Evolutionary conservation across 1,139 yeast species (phyloP).

Genomic region (Diutina pseudorugosa): DNA sequence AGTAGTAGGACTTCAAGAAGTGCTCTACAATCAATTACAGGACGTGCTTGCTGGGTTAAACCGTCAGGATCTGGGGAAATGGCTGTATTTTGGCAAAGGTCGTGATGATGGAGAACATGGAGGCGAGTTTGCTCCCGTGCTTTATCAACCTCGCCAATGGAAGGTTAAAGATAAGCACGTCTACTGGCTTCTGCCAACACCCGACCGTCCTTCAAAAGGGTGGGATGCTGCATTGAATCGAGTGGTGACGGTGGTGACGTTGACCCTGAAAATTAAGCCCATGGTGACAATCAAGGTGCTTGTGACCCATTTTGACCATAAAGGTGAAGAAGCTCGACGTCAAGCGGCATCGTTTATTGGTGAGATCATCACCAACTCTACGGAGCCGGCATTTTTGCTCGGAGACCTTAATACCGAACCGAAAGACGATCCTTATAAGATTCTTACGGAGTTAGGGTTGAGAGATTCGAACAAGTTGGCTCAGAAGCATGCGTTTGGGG

Average conservation of each 20-base stretch:
- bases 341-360: slow-evolving; percentile 4
- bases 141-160: slow-evolving; percentile 26
- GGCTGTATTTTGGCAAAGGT: slow-evolving; percentile 37
- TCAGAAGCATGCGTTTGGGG: slow-evolving; percentile 10
- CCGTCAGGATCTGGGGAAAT: slow-evolving; percentile 15
- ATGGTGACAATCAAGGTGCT: slow-evolving; percentile 30
- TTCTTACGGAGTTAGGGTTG: slow-evolving; percentile 10
- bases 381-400: slow-evolving; percentile 18
- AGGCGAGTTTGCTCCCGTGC: slow-evolving; percentile 37
- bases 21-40: slow-evolving; percentile 34
- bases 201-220: slow-evolving; percentile 35
- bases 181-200: slow-evolving; percentile 36
- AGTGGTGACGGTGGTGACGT: slow-evolving; percentile 33
- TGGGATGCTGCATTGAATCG: slow-evolving; percentile 46
- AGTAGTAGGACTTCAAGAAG: slow-evolving; percentile 44
- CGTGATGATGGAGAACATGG: slow-evolving; percentile 29
- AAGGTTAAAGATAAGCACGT: slow-evolving; percentile 20
- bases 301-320: slow-evolving; percentile 50
- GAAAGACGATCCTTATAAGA: slow-evolving; percentile 28
- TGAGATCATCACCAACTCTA: not conserved
- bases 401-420: slow-evolving; percentile 51
- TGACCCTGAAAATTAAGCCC: slow-evolving; percentile 15
- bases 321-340: slow-evolving; percentile 28
- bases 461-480: slow-evolving; percentile 11
- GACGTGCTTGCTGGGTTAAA: slow-evolving; percentile 30